Evolutionary conservation across 1,284 basidiomycete species (phyloP), one percentile per base, ranked within the genome.

Genomic region (Papiliotrema laurentii): DNA sequence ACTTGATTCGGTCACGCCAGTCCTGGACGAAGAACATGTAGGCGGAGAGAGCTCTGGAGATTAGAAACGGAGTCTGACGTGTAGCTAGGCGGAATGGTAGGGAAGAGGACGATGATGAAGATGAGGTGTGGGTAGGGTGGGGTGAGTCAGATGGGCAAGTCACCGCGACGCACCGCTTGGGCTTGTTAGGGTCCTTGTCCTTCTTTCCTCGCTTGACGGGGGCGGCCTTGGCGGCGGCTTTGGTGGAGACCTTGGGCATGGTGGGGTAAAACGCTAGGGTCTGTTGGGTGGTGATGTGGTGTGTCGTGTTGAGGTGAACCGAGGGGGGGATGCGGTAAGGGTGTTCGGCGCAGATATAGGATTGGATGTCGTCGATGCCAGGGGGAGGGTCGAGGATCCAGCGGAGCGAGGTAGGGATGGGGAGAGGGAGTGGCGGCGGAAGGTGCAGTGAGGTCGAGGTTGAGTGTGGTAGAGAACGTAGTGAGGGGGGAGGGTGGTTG

Each of bases 21-120:
- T 93, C 92, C 75, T 92, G 89, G 66, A 84, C 86, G 81, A 97
- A 97, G 86, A 93, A 93, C 92, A 97, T 96, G 79, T 96, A 97
- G 47, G 92, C 91, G 45, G 91, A 94, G 46, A 96, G 81, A 2
- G 89, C 86, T 46, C 90, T 71, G 51, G 28, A 38, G 43, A 18
- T 45, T 19, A 47, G 31, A 30, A 27, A n/a, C 7, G 25, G 26
- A 9, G n/a, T 24, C 13, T 26, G 18, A n/a, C 13, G 38, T 24
- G 24, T 22, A 13, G 30, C 33, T 34, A 25, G 34, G 37, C 22
- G 42, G 22, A 46, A 5, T 22, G 25, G n/a, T 7, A 31, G 27
- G 31, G 26, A 22, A 5, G 5, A 37, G 13, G 18, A 38, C 3
- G 41, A 19, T 14, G 41, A 14, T n/a, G 16, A 6, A 26, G 16